phyloP scores from a whole-genome alignment of 331 rosid genomes.

The Saraca asoca region DNA sequence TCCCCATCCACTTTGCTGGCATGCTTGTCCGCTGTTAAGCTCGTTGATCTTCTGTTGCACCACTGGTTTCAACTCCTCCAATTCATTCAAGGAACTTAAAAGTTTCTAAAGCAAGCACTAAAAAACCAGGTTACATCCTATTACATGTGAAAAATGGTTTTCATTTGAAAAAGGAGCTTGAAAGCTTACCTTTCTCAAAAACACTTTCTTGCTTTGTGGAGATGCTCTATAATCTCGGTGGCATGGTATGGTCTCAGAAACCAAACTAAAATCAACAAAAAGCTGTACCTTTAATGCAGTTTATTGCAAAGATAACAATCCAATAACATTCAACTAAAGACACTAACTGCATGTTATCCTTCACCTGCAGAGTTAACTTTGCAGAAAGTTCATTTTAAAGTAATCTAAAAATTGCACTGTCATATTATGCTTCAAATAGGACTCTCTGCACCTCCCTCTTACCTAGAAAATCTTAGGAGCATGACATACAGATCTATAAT shows the following conservation, averaged over 20 bases:
- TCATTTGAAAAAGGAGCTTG: slow-evolving; percentile 9
- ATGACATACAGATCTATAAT: slow-evolving; percentile 83
- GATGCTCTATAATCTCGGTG: slow-evolving; percentile 70
- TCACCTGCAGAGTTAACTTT: too few relatives aligned
- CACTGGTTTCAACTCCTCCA: slow-evolving; percentile 81
- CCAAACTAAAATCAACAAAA: slow-evolving; percentile 64
- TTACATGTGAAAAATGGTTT: slow-evolving; percentile 1
- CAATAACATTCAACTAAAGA: slow-evolving; percentile 17
- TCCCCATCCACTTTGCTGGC: slow-evolving; percentile 52
- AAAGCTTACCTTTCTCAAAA: slow-evolving; percentile 63
- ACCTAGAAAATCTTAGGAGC: slow-evolving; percentile 96
- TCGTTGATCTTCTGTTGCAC: slow-evolving; percentile 76
- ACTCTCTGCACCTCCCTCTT: slow-evolving; percentile 22
- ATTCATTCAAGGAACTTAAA: slow-evolving; percentile 67
- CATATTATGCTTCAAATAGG: slow-evolving; percentile 14
- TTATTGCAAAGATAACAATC: slow-evolving; percentile 26
- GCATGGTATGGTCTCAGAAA: slow-evolving; percentile 81
- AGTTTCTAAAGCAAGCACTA: slow-evolving; percentile 53
- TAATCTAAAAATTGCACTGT: background rate
- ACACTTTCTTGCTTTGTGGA: slow-evolving; percentile 55
- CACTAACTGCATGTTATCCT: background rate
- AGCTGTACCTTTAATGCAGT: slow-evolving; percentile 25
- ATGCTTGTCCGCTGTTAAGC: slow-evolving; percentile 47
- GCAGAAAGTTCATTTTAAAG: too few relatives aligned
- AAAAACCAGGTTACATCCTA: slow-evolving; percentile 31